A percentile compares a stretch with the other conserved stretches of the same genome.
phyloP scores from a whole-genome alignment of 768 basidiomycete species.

The Hemileccinum rubropunctum region DNA sequence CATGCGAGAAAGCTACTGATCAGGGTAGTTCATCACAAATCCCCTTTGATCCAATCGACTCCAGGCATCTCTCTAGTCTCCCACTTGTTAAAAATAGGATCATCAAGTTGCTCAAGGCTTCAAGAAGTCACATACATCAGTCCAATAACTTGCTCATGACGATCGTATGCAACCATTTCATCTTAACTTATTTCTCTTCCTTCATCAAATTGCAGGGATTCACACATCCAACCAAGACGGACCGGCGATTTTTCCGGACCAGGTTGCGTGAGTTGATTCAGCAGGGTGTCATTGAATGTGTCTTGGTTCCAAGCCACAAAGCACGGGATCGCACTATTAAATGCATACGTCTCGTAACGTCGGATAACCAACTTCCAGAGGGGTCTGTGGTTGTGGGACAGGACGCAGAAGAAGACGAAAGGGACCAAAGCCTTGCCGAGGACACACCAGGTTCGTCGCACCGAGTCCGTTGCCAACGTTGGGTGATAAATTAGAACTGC shows the following conservation, averaged over 20 bases:
- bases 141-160: slow-evolving; percentile 75
- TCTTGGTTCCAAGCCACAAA: slow-evolving; percentile 62
- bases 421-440: slow-evolving; percentile 29
- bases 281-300: slow-evolving; percentile 71
- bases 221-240: slow-evolving; percentile 65
- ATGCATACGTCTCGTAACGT: slow-evolving; percentile 62
- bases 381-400: slow-evolving; percentile 36
- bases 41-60: slow-evolving; percentile 71
- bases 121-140: slow-evolving; percentile 66
- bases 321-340: slow-evolving; percentile 47
- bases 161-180: slow-evolving; percentile 49
- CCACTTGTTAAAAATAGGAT: slow-evolving; percentile 70
- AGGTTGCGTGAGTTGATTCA: slow-evolving; percentile 71
- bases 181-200: neutral
- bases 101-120: slow-evolving; percentile 66
- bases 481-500: slow-evolving; percentile 1
- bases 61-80: slow-evolving; percentile 73
- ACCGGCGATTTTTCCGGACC: slow-evolving; percentile 80
- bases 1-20: slow-evolving; percentile 17
- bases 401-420: slow-evolving; percentile 42
- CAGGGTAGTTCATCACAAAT: slow-evolving; percentile 30
- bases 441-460: slow-evolving; percentile 30
- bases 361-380: slow-evolving; percentile 36
- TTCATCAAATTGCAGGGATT: slow-evolving; percentile 56
- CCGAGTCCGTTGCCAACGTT: neutral